Base-by-base conservation (phyloP, 106 monocot genomes). In the Allium cepa region DNA sequence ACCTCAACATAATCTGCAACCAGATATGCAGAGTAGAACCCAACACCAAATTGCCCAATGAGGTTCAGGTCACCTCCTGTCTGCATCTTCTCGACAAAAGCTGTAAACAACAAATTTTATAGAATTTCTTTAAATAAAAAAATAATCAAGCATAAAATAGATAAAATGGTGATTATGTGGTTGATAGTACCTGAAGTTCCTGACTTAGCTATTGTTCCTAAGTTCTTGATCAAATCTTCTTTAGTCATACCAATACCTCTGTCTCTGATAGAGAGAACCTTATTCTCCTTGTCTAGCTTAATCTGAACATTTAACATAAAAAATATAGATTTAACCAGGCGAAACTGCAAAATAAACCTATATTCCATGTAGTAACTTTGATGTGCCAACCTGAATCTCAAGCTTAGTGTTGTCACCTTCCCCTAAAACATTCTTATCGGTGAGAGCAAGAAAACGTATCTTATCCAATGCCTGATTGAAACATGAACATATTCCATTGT, bases 161-260 rank as follows among this genome's bases (percentile, higher is more conserved):
- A 8, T 48, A 47, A 53, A n/a, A 53, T 53, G 26, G 67, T 52
- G 26, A 26, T 26, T 7, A 26, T 6, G 17, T 27, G 13, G 11
- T 57, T 0, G 49, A 26, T 11, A 57, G 66, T 83, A 99, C 97
- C 89, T 64, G 97, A 99, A 68, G 97, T 99, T 64, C 97, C 97
- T 26, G 97, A 99, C 57, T 93, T 99, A 6, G 97, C 97, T 11
- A 99, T 99, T 61, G 97, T 99, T 60, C 97, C 97, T 69, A 99
- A 83, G 65, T 99, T 93, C 73, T 99, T 99, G 68, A 99, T 85
- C 50, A 99, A 67, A 22, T 99, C 97, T 58, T 99, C 97, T 75
- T 99, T 99, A 11, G 97, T 99, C 97, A 99, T 99, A 46, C 97
- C 97, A 67, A 99, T 90, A 83, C 97, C 97, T 47, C 97, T 70